Percentiles rank a stretch among this genome's conserved stretches.
Conservation (phyloP, 345 rosid genomes). For the Euphorbia peplus region DNA sequence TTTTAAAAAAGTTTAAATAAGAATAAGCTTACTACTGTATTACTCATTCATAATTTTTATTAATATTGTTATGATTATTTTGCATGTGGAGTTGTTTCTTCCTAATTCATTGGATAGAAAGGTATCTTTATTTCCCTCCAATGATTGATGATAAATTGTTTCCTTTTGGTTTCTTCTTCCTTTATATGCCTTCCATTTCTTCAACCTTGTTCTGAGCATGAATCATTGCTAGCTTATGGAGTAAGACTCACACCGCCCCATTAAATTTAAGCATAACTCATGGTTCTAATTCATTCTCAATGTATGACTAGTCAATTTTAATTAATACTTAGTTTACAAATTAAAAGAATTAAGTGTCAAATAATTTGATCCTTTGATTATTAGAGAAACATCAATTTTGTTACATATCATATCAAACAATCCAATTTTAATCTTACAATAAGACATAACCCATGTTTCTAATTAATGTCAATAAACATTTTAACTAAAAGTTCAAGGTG, state of each 20-base stretch:
- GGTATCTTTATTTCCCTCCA: background rate
- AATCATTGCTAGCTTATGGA: background rate
- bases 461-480: too few relatives aligned
- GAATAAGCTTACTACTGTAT: too few relatives aligned
- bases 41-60: too few relatives aligned
- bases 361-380: too few relatives aligned
- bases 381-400: too few relatives aligned
- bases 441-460: too few relatives aligned
- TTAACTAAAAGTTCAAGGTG: too few relatives aligned
- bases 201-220: background rate
- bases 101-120: background rate
- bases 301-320: background rate
- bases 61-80: background rate
- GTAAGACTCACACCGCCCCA: background rate
- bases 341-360: too few relatives aligned
- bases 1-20: too few relatives aligned
- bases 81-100: background rate
- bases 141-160: background rate
- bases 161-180: background rate
- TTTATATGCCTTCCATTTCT: conserved; percentile 13
- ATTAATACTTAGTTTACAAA: too few relatives aligned
- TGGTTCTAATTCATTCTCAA: background rate
- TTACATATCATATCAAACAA: too few relatives aligned
- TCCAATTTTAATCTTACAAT: too few relatives aligned
- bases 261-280: background rate